Evolutionary conservation across 495 filamentous ascomycete species (phyloP).

Genomic region (Lasiosphaeriaceae sp.): DNA sequence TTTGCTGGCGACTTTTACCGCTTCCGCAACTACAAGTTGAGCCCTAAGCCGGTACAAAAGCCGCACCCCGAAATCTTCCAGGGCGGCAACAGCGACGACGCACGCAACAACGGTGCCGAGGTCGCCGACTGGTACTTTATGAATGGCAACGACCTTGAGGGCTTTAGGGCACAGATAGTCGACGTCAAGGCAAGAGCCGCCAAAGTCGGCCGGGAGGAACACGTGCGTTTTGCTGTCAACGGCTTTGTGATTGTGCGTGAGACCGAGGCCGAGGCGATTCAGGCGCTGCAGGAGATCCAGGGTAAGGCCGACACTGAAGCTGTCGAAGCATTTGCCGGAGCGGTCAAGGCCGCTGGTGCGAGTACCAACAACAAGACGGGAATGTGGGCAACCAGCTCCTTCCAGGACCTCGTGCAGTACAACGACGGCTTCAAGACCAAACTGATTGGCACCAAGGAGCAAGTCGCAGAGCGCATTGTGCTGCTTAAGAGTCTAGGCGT

Average conservation of each 20-base stretch:
- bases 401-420: conserved; percentile 48
- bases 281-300: conserved; percentile 44
- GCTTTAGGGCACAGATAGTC: conserved; percentile 42
- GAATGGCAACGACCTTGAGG: conserved; percentile 49
- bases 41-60: conserved; percentile 40
- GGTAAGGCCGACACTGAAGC: conserved; percentile 46
- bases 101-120: conserved; percentile 39
- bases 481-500: conserved; percentile 45
- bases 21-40: conserved; percentile 45
- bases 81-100: conserved; percentile 45
- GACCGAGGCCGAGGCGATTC: conserved; percentile 46
- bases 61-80: conserved; percentile 48
- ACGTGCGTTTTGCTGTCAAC: conserved; percentile 45
- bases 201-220: conserved; percentile 30
- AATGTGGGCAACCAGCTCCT: conserved; percentile 46
- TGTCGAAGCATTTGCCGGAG: conserved; percentile 40
- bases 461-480: conserved; percentile 45
- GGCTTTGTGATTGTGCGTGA: conserved; percentile 46
- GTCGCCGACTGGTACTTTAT: conserved; percentile 48
- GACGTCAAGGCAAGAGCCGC: conserved; percentile 40
- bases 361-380: conserved; percentile 39
- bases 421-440: conserved; percentile 52
- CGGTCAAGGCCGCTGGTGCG: conserved; percentile 43
- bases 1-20: conserved; percentile 47
- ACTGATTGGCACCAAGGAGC: conserved; percentile 46